Conservation (phyloP, 768 basidiomycete species). For the Roridomyces roridus region DNA sequence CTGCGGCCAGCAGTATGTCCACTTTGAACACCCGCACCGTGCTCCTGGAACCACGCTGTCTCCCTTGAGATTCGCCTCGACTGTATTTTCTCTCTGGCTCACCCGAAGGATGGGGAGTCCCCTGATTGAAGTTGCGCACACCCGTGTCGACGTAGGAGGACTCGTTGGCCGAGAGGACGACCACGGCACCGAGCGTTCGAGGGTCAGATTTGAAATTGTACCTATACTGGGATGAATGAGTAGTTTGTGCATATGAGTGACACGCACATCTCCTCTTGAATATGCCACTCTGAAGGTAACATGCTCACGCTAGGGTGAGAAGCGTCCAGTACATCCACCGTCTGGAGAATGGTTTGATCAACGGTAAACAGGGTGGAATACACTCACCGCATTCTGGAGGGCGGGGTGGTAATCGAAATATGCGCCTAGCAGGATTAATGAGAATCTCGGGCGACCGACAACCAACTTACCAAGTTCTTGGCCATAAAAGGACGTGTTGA, state of each 20-base stretch:
- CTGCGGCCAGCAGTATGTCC: conserved; percentile 67
- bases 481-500: conserved; percentile 62
- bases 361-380: background rate
- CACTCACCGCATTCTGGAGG: conserved; percentile 66
- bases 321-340: conserved; percentile 59
- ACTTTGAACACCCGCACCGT: conserved; percentile 66
- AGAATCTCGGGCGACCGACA: conserved; percentile 6
- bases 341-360: conserved; percentile 42
- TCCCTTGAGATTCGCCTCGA: conserved; percentile 1
- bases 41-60: conserved; percentile 85
- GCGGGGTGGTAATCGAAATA: conserved; percentile 76
- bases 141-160: conserved; percentile 61
- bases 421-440: conserved; percentile 44
- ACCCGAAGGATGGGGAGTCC: conserved; percentile 82
- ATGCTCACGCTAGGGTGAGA: conserved; percentile 67
- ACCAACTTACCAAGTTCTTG: conserved; percentile 67
- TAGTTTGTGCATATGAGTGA: background rate
- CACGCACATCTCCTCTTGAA: conserved; percentile 66
- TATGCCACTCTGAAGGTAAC: conserved; percentile 57
- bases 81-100: conserved; percentile 18
- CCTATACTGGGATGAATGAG: conserved; percentile 36
- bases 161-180: conserved; percentile 72
- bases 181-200: conserved; percentile 61
- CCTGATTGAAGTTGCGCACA: conserved; percentile 63
- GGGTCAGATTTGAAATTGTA: conserved; percentile 82